Percentiles rank a stretch among this genome's conserved stretches.
Conservation (phyloP, 257 asterid species). For the Solanum clarkiae region DNA sequence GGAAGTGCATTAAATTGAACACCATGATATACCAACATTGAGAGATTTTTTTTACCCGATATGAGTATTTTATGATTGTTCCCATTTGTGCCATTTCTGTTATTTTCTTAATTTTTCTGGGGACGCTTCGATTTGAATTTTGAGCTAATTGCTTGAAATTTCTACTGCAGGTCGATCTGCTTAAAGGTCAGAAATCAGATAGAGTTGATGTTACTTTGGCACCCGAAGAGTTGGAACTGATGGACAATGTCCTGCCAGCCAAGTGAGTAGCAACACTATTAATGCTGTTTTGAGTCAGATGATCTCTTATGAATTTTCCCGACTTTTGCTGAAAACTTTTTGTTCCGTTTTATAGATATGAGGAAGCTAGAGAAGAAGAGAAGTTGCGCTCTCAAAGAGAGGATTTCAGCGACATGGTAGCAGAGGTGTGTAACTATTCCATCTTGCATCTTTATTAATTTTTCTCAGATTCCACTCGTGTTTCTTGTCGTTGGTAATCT, state of each 20-base stretch:
- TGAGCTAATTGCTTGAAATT: background rate
- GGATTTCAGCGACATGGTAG: constrained; percentile 99
- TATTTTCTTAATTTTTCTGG: background rate
- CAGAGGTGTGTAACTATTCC: constrained; percentile 42
- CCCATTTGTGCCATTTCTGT: background rate
- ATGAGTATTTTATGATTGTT: background rate
- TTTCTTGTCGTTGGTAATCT: background rate
- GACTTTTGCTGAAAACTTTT: background rate
- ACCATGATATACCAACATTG: background rate
- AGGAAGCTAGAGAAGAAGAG: constrained; percentile 98
- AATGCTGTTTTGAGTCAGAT: background rate
- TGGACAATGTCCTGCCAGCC: constrained; percentile 93
- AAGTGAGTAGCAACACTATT: constrained; percentile 35
- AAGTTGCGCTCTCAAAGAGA: constrained; percentile 69
- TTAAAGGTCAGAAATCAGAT: constrained; percentile 85
- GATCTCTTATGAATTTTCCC: background rate
- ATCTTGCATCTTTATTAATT: background rate
- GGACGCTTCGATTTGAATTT: background rate
- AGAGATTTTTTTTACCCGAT: background rate
- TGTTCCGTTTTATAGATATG: constrained; percentile 36
- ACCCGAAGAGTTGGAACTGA: constrained; percentile 77
- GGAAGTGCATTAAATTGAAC: background rate
- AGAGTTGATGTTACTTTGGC: constrained; percentile 85
- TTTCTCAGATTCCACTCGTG: background rate
- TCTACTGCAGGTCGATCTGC: constrained; percentile 61